A percentile compares a stretch with the other conserved stretches of the same genome.
Evolutionary conservation across 106 monocot genomes (phyloP).

Genomic region (Phalaenopsis aphrodite): DNA sequence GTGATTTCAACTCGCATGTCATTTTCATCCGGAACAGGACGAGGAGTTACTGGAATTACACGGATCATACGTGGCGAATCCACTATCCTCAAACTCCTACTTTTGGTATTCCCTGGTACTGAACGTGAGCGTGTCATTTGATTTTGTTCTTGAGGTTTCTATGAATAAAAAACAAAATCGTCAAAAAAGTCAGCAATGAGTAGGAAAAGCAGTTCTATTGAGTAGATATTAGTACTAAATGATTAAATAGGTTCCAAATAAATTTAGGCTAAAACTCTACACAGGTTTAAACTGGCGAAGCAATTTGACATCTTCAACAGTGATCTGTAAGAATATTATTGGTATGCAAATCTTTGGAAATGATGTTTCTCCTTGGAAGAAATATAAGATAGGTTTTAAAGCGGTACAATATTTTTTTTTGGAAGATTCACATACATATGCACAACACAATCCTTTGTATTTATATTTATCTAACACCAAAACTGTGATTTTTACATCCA

Average conservation of each 20-base stretch:
- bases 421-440: no score
- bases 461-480: no score
- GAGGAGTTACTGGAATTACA: slow-evolving; percentile 69
- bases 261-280: background rate
- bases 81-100: slow-evolving; percentile 34
- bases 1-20: slow-evolving; percentile 19
- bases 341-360: background rate
- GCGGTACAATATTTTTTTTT: background rate
- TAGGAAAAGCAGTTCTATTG: background rate
- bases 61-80: slow-evolving; percentile 61
- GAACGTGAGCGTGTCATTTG: slow-evolving; percentile 79
- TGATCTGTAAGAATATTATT: background rate
- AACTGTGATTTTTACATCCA: no score
- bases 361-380: background rate
- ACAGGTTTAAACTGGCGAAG: background rate
- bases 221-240: background rate
- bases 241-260: background rate
- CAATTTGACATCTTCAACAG: background rate
- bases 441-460: no score
- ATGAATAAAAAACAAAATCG: slow-evolving; percentile 1
- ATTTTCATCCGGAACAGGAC: slow-evolving; percentile 32
- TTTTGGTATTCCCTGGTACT: slow-evolving; percentile 66
- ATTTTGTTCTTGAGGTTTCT: slow-evolving; percentile 45
- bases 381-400: background rate
- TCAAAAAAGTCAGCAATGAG: background rate